These are phyloP conservation scores for Penicillium parvum DNA, from an alignment of 495 filamentous ascomycete species.

Conservation along the genomic window DNA sequence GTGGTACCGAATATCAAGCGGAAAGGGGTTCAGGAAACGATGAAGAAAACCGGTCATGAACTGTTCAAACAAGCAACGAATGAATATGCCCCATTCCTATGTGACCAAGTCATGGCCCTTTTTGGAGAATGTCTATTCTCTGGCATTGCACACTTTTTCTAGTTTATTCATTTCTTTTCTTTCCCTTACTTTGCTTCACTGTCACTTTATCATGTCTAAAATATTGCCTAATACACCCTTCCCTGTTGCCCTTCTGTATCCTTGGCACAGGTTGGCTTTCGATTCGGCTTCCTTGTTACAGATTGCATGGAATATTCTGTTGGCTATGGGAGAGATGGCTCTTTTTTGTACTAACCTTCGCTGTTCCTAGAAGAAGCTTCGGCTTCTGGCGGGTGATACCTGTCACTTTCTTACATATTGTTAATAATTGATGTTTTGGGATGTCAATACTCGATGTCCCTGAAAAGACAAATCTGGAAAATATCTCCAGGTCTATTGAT, in stretches of 20 bases:
- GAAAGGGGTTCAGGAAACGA: background rate
- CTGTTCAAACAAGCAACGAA: slow-evolving; percentile 31
- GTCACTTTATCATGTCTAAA: slow-evolving; percentile 16
- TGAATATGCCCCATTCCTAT: slow-evolving; percentile 24
- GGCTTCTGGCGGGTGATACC: slow-evolving; percentile 5
- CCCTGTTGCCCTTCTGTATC: slow-evolving; percentile 1
- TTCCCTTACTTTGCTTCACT: slow-evolving; percentile 15
- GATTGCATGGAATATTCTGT: background rate
- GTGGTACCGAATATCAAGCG: background rate
- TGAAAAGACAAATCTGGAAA: too few species aligned
- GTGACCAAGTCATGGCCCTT: slow-evolving; percentile 8
- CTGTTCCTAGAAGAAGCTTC: background rate
- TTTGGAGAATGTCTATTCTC: slow-evolving; percentile 4
- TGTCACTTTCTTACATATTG: too few species aligned
- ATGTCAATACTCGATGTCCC: too few species aligned
- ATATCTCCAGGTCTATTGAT: too few species aligned
- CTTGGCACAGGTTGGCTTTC: slow-evolving; percentile 12
- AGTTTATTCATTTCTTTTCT: slow-evolving; percentile 6
- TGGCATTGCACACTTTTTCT: slow-evolving; percentile 11
- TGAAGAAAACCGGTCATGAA: slow-evolving; percentile 23
- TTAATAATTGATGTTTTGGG: too few species aligned
- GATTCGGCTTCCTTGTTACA: background rate
- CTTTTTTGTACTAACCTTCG: slow-evolving; percentile 1
- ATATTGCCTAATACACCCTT: slow-evolving; percentile 22
- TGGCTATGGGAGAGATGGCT: slow-evolving; percentile 1